Percentiles rank a stretch among this genome's conserved stretches.
These are phyloP conservation scores for Aspergillus floridensis DNA, from an alignment of 2,329 filamentous ascomycete genomes.

Conservation along the genomic window DNA sequence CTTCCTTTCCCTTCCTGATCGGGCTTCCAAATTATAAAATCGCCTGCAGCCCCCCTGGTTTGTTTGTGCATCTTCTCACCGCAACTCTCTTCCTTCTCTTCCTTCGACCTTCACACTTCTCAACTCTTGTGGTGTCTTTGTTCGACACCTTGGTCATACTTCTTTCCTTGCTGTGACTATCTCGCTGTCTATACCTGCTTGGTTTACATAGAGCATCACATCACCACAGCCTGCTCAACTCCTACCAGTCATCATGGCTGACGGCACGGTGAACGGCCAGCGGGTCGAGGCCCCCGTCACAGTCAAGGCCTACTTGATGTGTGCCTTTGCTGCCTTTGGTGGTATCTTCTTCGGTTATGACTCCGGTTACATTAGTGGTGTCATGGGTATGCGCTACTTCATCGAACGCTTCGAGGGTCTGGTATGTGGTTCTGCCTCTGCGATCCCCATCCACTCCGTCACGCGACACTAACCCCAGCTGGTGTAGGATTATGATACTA, in stretches of 20 bases:
- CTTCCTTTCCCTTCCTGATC: background rate
- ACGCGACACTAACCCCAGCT: background rate
- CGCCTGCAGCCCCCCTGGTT: background rate
- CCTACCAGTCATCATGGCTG: slow-evolving; percentile 25
- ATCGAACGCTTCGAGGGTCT: slow-evolving; percentile 38
- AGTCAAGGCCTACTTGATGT: slow-evolving; percentile 59
- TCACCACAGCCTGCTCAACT: background rate
- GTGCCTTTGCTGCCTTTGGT: slow-evolving; percentile 60
- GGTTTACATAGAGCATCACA: background rate
- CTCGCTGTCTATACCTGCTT: background rate
- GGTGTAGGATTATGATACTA: slow-evolving; percentile 28
- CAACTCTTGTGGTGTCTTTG: background rate
- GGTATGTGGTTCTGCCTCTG: slow-evolving; percentile 20
- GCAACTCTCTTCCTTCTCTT: background rate
- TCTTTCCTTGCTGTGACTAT: background rate
- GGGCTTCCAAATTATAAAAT: background rate
- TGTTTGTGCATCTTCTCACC: background rate
- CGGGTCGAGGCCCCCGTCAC: slow-evolving; percentile 60
- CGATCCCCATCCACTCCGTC: background rate
- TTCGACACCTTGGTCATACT: background rate
- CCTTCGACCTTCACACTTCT: background rate
- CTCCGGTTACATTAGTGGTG: slow-evolving; percentile 55
- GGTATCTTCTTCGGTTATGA: slow-evolving; percentile 62
- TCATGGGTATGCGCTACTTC: slow-evolving; percentile 53
- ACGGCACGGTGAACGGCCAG: slow-evolving; percentile 47